phyloP scores from a whole-genome alignment of 139 green algal species.

The Micromonas pusilla region DNA sequence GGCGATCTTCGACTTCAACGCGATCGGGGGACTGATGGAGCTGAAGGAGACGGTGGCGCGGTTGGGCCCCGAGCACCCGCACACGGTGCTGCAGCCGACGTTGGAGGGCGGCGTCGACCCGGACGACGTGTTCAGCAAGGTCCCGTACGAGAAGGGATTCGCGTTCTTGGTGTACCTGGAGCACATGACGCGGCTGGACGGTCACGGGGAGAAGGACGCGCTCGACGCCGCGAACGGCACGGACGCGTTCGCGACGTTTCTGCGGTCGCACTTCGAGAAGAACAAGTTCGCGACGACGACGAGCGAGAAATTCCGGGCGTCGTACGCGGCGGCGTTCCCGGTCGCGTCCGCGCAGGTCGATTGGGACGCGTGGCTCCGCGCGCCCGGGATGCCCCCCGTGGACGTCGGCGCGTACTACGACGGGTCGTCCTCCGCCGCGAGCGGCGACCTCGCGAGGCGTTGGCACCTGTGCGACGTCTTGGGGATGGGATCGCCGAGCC shows the following conservation, averaged over 20 bases:
- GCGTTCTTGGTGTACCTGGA: slow-evolving; percentile 56
- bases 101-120: slow-evolving; percentile 65
- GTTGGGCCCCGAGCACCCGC: slow-evolving; percentile 46
- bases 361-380: slow-evolving; percentile 57
- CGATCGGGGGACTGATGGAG: slow-evolving; percentile 34
- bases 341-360: slow-evolving; percentile 5
- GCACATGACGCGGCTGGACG: neutral
- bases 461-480: neutral
- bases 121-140: slow-evolving; percentile 74
- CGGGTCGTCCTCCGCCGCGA: slow-evolving; percentile 60
- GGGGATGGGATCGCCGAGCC: slow-evolving; percentile 52
- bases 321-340: slow-evolving; percentile 1
- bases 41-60: slow-evolving; percentile 43
- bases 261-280: slow-evolving; percentile 52
- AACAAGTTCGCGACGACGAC: neutral
- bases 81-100: slow-evolving; percentile 52
- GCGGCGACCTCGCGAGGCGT: slow-evolving; percentile 22
- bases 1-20: slow-evolving; percentile 20
- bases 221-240: neutral
- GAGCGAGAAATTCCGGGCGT: neutral
- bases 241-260: neutral
- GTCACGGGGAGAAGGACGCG: neutral
- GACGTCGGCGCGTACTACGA: slow-evolving; percentile 48
- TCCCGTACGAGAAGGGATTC: slow-evolving; percentile 74
- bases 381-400: slow-evolving; percentile 55